A percentile compares a stretch with the other conserved stretches of the same genome.
Conservation (phyloP, 1,284 basidiomycete species). For the Trametes versicolor region DNA sequence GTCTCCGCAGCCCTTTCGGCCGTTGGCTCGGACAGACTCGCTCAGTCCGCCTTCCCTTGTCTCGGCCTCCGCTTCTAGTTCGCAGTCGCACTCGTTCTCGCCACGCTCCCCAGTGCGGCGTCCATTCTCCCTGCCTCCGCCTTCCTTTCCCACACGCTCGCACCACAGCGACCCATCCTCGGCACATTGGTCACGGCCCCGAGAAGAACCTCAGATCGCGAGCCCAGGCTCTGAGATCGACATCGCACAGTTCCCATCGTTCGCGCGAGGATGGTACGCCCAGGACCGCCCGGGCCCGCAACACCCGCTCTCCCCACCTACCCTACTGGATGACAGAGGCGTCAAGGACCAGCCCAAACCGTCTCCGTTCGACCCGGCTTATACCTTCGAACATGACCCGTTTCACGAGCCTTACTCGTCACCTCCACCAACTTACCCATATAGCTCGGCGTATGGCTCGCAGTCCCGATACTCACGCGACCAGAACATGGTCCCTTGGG, state of each 20-base stretch:
- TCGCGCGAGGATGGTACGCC: conserved; percentile 67
- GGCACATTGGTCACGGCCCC: conserved; percentile 24
- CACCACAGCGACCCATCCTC: conserved; percentile 38
- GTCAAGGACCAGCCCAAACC: conserved; percentile 26
- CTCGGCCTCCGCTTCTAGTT: conserved; percentile 56
- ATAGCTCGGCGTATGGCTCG: conserved; percentile 31
- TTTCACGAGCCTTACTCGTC: conserved; percentile 43
- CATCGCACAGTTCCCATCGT: conserved; percentile 67
- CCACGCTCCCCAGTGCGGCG: conserved; percentile 44
- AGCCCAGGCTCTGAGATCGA: conserved; percentile 56
- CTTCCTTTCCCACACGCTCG: conserved; percentile 35
- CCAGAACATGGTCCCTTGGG: conserved; percentile 39
- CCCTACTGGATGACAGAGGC: conserved; percentile 24
- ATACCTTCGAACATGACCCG: conserved; percentile 38
- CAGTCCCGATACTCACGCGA: conserved; percentile 40
- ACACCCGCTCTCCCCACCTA: conserved; percentile 34
- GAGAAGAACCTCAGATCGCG: conserved; percentile 29
- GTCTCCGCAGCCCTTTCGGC: conserved; percentile 49
- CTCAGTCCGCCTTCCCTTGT: conserved; percentile 56
- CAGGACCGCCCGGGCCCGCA: conserved; percentile 34
- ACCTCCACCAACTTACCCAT: conserved; percentile 41
- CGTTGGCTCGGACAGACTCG: conserved; percentile 51
- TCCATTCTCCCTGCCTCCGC: conserved; percentile 61
- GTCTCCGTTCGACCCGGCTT: conserved; percentile 46
- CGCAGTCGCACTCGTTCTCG: conserved; percentile 46